phyloP scores from a whole-genome alignment of 2,329 filamentous ascomycete genomes.

The Cladophialophora bantiana region DNA sequence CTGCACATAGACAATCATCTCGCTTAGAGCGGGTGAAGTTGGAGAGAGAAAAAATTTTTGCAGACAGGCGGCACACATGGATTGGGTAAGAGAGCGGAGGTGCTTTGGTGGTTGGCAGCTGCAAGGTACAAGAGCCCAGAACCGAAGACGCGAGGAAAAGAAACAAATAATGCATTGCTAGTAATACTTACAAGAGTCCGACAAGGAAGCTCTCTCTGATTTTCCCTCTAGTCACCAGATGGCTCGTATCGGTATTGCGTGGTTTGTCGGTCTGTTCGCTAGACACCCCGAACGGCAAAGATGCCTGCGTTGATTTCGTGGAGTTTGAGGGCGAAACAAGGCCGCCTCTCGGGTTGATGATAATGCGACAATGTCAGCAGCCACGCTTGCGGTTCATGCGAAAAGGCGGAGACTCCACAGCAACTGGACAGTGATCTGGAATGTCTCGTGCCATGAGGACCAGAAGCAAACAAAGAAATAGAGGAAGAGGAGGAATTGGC shows the following conservation, averaged over 20 bases:
- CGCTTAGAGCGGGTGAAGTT: neutral
- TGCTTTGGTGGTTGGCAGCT: constrained; percentile 4
- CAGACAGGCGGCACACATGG: neutral
- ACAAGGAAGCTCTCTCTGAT: neutral
- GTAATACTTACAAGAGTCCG: constrained; percentile 5
- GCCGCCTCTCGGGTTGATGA: constrained; percentile 16
- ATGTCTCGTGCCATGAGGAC: constrained; percentile 11
- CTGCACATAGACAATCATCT: neutral
- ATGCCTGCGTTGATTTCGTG: neutral
- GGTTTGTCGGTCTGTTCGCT: neutral
- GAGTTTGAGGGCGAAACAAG: too few relatives aligned
- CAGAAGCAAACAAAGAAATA: too few relatives aligned
- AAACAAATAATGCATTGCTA: neutral
- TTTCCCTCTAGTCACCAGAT: neutral
- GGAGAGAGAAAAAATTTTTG: neutral
- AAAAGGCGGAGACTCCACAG: constrained; percentile 5
- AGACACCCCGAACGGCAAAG: neutral
- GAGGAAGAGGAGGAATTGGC: constrained; percentile 7
- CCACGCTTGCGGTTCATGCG: neutral
- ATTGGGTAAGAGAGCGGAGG: neutral
- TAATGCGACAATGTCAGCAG: constrained; percentile 12
- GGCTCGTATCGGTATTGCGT: neutral
- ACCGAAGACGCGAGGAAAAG: constrained; percentile 6
- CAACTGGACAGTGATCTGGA: constrained; percentile 5
- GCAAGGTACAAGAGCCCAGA: constrained; percentile 13